Percentiles rank a stretch among this genome's conserved stretches.
Evolutionary conservation across 78 protist species (phyloP).

Genomic region (Polysphondylium violaceum): DNA sequence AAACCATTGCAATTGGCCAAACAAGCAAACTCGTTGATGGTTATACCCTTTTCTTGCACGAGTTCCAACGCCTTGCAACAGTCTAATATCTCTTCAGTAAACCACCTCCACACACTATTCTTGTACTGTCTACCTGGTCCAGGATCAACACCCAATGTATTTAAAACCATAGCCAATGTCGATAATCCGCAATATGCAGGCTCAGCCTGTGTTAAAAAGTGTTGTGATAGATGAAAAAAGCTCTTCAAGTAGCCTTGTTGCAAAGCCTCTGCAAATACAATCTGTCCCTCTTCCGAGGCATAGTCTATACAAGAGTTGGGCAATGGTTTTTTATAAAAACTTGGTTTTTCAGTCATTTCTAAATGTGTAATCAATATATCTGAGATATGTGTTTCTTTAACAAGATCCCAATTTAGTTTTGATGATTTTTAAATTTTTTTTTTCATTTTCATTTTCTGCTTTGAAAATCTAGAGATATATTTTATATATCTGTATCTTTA

Average conservation of each 20-base stretch:
- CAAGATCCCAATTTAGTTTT: no score
- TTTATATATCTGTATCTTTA: no score
- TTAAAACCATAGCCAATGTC: conserved; percentile 78
- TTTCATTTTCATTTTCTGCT: no score
- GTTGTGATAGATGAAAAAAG: conserved; percentile 1
- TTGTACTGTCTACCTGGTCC: conserved; percentile 77
- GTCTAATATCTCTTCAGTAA: conserved; percentile 79
- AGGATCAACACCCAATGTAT: conserved; percentile 81
- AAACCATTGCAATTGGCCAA: conserved; percentile 20
- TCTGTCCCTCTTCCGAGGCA: background rate
- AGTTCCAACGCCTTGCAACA: conserved; percentile 59
- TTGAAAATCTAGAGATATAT: no score
- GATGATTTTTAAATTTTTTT: no score
- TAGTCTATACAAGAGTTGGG: conserved; percentile 13
- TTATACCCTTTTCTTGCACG: conserved; percentile 9
- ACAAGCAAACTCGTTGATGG: conserved; percentile 24
- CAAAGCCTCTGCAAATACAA: background rate
- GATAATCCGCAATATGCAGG: conserved; percentile 85
- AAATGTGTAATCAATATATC: no score
- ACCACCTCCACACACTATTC: conserved; percentile 91
- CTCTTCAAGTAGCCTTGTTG: background rate
- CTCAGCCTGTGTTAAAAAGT: conserved; percentile 28
- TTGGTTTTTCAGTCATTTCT: no score
- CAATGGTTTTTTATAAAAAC: conserved; percentile 15
- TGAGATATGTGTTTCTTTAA: no score